Conservation (phyloP, 2,329 filamentous ascomycete species). For the Aureobasidium sp. region DNA sequence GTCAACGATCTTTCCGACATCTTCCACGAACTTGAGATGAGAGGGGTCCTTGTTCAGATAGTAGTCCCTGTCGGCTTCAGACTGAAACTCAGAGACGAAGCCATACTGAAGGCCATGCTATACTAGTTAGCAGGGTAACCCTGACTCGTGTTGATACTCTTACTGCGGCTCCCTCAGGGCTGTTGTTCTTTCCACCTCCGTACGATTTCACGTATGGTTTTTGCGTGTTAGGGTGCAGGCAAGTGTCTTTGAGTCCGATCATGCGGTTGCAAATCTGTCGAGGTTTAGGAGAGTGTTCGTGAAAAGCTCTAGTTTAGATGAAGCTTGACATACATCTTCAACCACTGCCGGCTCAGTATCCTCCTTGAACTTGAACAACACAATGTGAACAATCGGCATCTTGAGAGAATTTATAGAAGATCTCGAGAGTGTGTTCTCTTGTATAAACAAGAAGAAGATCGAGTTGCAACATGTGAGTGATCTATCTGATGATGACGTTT, state of each 20-base stretch:
- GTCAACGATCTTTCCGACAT: conserved; percentile 41
- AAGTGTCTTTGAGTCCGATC: conserved; percentile 51
- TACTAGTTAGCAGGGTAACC: neutral
- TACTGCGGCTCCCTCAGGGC: conserved; percentile 55
- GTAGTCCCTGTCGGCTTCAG: conserved; percentile 57
- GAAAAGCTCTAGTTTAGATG: neutral
- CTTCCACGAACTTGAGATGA: conserved; percentile 55
- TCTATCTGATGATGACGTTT: neutral
- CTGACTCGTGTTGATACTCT: conserved; percentile 15
- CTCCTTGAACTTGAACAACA: conserved; percentile 60
- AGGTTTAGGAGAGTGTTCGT: neutral
- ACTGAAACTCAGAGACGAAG: conserved; percentile 63
- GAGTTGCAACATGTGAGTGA: neutral
- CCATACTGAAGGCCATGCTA: conserved; percentile 59
- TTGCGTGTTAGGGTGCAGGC: conserved; percentile 52
- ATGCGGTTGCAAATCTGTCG: conserved; percentile 50
- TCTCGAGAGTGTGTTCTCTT: too few relatives aligned
- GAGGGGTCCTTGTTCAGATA: conserved; percentile 60
- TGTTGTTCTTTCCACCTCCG: conserved; percentile 56
- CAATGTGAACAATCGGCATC: conserved; percentile 62
- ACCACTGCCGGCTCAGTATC: conserved; percentile 43
- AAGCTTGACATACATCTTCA: conserved; percentile 44
- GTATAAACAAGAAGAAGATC: neutral
- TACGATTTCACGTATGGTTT: conserved; percentile 54
- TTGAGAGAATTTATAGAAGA: conserved; percentile 13